These are phyloP conservation scores for Boletus speciosus DNA, from an alignment of 768 basidiomycete genomes.

Conservation along the genomic window DNA sequence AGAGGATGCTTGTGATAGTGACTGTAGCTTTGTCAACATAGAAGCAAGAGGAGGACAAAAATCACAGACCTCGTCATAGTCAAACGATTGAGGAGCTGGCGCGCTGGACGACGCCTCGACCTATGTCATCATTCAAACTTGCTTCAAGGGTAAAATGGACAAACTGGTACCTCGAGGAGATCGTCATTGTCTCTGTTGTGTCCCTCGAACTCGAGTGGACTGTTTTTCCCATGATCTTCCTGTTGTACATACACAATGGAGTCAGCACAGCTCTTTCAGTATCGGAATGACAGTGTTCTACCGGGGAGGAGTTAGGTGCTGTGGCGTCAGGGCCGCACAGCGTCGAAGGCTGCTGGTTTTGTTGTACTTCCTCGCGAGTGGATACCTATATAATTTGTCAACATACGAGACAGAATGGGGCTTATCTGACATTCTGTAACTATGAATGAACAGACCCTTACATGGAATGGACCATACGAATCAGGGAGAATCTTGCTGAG, in stretches of 20 bases:
- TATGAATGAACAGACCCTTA: background rate
- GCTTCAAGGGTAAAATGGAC: too few species aligned
- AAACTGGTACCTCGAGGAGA: background rate
- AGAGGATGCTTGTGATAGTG: background rate
- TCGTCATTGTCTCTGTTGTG: background rate
- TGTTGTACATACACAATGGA: background rate
- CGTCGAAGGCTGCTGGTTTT: background rate
- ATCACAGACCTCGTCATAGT: background rate
- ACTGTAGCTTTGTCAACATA: background rate
- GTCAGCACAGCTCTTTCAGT: background rate
- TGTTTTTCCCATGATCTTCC: background rate
- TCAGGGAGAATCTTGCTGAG: background rate
- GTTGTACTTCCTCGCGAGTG: background rate
- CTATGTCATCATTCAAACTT: background rate
- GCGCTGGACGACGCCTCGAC: too few species aligned
- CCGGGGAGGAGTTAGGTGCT: rapidly evolving
- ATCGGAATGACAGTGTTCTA: background rate
- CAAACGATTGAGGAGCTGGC: background rate
- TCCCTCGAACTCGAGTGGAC: too few species aligned
- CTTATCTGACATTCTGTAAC: background rate
- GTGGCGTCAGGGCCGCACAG: background rate
- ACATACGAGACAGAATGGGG: too few species aligned
- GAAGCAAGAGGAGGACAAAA: background rate
- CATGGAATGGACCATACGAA: background rate
- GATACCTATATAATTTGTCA: background rate